Evolutionary conservation across 805 yeast genomes (phyloP).

Genomic region (Myxozyma sirexii): DNA sequence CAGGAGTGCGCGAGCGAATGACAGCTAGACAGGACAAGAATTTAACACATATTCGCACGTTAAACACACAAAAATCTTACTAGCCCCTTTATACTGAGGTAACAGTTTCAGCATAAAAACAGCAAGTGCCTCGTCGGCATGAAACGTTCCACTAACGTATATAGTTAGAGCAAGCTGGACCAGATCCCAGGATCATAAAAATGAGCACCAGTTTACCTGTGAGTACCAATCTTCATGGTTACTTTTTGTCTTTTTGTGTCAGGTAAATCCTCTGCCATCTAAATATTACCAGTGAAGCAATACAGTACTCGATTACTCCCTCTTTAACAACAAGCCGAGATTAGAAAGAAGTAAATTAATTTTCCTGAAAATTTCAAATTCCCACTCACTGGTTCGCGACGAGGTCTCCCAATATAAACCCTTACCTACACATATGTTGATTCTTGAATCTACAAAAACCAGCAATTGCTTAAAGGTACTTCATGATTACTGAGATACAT

Average conservation of each 20-base stretch:
- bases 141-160: slow-evolving; percentile 88
- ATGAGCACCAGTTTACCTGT: too few species aligned
- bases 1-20: slow-evolving; percentile 81
- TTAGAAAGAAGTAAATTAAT: too few species aligned
- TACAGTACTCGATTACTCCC: too few species aligned
- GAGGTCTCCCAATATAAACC: not conserved
- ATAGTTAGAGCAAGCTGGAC: too few species aligned
- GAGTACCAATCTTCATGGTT: slow-evolving; percentile 34
- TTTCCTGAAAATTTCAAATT: not conserved
- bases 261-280: not conserved
- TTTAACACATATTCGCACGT: not conserved
- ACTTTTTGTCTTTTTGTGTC: slow-evolving; percentile 17
- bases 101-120: slow-evolving; percentile 78
- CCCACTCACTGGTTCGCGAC: not conserved
- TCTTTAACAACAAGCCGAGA: too few species aligned
- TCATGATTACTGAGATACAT: too few species aligned
- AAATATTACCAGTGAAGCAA: not conserved
- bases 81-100: slow-evolving; percentile 66
- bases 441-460: too few species aligned
- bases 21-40: slow-evolving; percentile 46
- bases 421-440: not conserved
- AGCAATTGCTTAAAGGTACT: too few species aligned
- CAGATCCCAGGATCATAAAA: too few species aligned
- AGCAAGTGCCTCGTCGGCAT: slow-evolving; percentile 95
- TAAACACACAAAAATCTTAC: slow-evolving; percentile 11